These are phyloP conservation scores for Dalbergia cochinchinensis DNA, from an alignment of 306 rosid genomes.

Conservation along the genomic window DNA sequence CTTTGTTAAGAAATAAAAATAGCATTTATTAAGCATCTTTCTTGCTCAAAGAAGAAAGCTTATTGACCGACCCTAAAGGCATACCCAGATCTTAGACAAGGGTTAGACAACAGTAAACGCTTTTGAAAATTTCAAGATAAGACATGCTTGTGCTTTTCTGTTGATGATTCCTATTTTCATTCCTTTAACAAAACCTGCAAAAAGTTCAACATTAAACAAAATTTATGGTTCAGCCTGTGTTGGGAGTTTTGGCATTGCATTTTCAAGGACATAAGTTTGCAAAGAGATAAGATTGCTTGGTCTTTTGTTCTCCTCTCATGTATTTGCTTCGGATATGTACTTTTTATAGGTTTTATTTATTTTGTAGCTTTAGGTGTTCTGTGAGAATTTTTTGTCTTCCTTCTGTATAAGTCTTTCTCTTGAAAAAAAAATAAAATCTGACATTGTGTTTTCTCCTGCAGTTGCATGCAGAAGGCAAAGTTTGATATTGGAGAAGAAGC, in stretches of 20 bases:
- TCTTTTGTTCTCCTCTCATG: neutral
- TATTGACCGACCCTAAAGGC: too few relatives aligned
- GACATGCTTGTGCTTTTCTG: neutral
- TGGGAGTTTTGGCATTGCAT: conserved; percentile 32
- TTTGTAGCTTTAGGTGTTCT: conserved; percentile 17
- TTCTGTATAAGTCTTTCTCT: conserved; percentile 8
- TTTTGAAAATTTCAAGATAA: neutral
- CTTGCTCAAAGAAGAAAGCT: neutral
- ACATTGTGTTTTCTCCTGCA: conserved; percentile 51
- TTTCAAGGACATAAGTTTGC: conserved; percentile 2
- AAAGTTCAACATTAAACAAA: neutral
- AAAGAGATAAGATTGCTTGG: conserved; percentile 1
- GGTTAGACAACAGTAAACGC: neutral
- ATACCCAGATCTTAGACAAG: too few relatives aligned
- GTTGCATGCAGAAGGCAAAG: conserved; percentile 99
- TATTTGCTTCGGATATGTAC: conserved; percentile 19
- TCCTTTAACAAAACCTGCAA: too few relatives aligned
- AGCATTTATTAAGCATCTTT: neutral
- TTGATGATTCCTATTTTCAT: too few relatives aligned
- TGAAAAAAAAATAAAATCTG: neutral
- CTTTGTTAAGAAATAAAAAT: too few relatives aligned
- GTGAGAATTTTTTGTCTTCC: conserved; percentile 14
- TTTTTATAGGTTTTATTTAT: conserved; percentile 6
- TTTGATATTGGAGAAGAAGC: conserved; percentile 98
- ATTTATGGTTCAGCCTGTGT: conserved; percentile 19